phyloP scores from a whole-genome alignment of 2,329 filamentous ascomycete genomes.

The Aureobasidium sp. region DNA sequence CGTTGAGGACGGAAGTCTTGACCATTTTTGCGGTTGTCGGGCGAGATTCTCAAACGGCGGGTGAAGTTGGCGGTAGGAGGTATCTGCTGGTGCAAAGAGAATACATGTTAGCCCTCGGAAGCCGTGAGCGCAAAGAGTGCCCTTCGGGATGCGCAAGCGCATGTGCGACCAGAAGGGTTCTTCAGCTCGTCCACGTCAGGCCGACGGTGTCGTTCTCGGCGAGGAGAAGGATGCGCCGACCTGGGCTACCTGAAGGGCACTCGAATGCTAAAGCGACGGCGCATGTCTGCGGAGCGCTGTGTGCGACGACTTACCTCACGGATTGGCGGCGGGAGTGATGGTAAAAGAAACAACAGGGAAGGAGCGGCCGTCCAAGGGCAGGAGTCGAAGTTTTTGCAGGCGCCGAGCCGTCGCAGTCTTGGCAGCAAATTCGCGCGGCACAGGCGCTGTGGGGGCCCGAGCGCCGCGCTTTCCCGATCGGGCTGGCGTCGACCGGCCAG shows the following conservation, averaged over 20 bases:
- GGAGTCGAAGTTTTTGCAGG: constrained; percentile 14
- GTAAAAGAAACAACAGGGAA: neutral
- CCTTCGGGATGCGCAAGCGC: constrained; percentile 34
- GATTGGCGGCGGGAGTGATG: constrained; percentile 13
- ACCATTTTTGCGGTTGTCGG: constrained; percentile 76
- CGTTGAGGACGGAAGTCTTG: constrained; percentile 98
- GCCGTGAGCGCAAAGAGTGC: constrained; percentile 62
- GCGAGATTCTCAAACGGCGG: constrained; percentile 72
- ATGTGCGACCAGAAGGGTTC: constrained; percentile 44
- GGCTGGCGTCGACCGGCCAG: constrained; percentile 3
- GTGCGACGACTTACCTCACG: constrained; percentile 27
- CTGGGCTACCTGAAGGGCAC: constrained; percentile 44
- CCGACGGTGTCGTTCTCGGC: constrained; percentile 35
- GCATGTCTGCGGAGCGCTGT: neutral
- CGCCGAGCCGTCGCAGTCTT: neutral
- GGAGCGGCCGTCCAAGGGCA: neutral
- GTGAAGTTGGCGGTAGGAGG: constrained; percentile 43
- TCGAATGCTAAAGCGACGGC: constrained; percentile 20
- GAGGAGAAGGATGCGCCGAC: constrained; percentile 34
- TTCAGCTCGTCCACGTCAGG: constrained; percentile 52
- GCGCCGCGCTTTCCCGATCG: constrained; percentile 1
- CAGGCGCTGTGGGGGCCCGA: constrained; percentile 7
- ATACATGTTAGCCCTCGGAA: constrained; percentile 52
- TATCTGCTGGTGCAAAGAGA: constrained; percentile 39
- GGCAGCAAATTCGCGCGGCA: constrained; percentile 2